Percentiles rank a stretch among this genome's conserved stretches.
Evolutionary conservation across 2,329 filamentous ascomycete genomes (phyloP).

Genomic region (Drechmeria coniospora): DNA sequence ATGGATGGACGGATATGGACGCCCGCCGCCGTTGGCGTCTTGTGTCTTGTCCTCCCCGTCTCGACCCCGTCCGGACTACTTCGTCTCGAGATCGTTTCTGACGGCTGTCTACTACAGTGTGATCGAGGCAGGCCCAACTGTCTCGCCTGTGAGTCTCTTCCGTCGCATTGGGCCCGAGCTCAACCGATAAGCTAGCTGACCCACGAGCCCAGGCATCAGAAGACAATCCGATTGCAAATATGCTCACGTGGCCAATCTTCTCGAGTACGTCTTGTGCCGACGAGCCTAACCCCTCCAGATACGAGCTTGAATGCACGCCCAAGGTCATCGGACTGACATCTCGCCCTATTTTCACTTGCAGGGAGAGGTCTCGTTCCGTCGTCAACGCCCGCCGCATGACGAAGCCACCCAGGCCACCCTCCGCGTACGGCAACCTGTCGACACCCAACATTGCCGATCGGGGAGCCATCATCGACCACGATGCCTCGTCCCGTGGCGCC

Average conservation of each 20-base stretch:
- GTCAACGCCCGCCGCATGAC: conserved; percentile 40
- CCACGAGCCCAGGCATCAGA: conserved; percentile 46
- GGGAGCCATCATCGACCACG: conserved; percentile 28
- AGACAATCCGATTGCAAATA: conserved; percentile 62
- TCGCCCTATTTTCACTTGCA: too few species aligned
- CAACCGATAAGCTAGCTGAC: conserved; percentile 4
- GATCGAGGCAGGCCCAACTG: conserved; percentile 58
- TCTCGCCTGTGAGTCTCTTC: conserved; percentile 38
- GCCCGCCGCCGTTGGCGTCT: too few species aligned
- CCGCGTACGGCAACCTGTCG: conserved; percentile 19
- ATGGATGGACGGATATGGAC: too few species aligned
- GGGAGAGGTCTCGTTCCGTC: conserved; percentile 41
- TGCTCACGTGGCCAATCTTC: conserved; percentile 59
- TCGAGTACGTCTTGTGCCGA: conserved; percentile 63
- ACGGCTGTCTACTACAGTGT: conserved; percentile 33
- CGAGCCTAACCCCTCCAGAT: too few species aligned
- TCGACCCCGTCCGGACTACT: too few species aligned
- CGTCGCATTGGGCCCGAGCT: neutral
- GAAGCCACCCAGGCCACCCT: conserved; percentile 35
- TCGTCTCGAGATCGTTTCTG: neutral
- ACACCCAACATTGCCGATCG: conserved; percentile 43
- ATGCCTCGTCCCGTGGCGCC: conserved; percentile 30
- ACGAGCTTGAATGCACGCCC: too few species aligned
- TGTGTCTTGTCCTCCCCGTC: too few species aligned
- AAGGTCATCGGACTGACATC: too few species aligned